These are phyloP conservation scores for Penicilliopsis zonata DNA, from an alignment of 495 filamentous ascomycete species.

Conservation along the genomic window DNA sequence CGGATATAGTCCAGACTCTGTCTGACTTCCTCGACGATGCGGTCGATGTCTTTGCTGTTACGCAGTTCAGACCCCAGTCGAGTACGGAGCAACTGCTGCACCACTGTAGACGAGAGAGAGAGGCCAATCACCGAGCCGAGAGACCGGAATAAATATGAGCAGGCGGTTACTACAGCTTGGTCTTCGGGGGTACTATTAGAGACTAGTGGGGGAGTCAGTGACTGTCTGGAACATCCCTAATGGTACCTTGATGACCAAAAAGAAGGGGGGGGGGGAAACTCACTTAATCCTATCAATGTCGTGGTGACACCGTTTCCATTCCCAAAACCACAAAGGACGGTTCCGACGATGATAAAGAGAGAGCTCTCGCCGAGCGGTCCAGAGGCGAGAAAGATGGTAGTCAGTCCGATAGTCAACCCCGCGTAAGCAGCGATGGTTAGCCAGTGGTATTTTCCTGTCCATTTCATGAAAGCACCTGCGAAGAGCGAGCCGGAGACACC, in stretches of 20 bases:
- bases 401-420: conserved; percentile 36
- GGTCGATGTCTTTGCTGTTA: conserved; percentile 47
- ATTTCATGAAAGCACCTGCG: conserved; percentile 60
- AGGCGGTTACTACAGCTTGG: conserved; percentile 71
- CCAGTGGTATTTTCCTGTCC: conserved; percentile 68
- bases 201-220: conserved; percentile 32
- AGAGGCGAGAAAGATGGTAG: conserved; percentile 47
- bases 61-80: conserved; percentile 41
- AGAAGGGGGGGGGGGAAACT: conserved; percentile 13
- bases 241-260: no score
- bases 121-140: conserved; percentile 69
- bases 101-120: conserved; percentile 55
- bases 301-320: conserved; percentile 63
- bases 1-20: conserved; percentile 63
- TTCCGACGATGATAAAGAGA: conserved; percentile 41
- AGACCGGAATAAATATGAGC: conserved; percentile 77
- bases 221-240: neutral
- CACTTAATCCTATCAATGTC: conserved; percentile 50
- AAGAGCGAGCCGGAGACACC: conserved; percentile 58
- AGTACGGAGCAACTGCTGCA: conserved; percentile 57
- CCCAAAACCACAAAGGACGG: conserved; percentile 42
- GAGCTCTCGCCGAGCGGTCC: conserved; percentile 34
- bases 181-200: conserved; percentile 57
- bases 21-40: conserved; percentile 62
- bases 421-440: conserved; percentile 51